phyloP scores from a whole-genome alignment of 129 eudicot genomes.

The Escallonia rubra region DNA sequence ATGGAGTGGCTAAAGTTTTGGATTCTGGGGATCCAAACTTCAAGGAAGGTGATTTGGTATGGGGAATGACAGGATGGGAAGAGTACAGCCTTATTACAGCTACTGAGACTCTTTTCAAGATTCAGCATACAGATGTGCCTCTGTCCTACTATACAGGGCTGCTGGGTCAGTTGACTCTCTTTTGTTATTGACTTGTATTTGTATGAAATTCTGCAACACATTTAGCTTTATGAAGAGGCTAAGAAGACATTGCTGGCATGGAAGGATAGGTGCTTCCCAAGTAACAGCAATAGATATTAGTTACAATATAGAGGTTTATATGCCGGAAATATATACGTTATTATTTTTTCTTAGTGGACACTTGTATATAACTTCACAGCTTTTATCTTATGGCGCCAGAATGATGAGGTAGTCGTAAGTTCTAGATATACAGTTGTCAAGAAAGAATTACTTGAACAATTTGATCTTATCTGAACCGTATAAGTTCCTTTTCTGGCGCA shows the following conservation, averaged over 20 bases:
- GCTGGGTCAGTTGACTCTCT: slow-evolving; percentile 44
- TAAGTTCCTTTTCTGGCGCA: no score
- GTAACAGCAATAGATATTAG: no score
- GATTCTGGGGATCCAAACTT: slow-evolving; percentile 59
- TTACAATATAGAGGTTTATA: no score
- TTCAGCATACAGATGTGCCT: slow-evolving; percentile 56
- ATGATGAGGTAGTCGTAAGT: no score
- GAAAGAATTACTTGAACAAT: no score
- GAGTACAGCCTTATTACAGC: slow-evolving; percentile 50
- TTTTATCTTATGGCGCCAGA: no score
- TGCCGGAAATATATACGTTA: no score
- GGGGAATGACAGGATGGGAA: slow-evolving; percentile 73
- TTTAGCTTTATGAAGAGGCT: neutral
- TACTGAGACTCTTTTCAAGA: slow-evolving; percentile 33
- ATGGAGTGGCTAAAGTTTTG: slow-evolving; percentile 58
- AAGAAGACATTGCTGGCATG: neutral
- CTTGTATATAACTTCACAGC: no score
- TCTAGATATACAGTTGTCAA: no score
- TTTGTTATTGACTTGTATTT: neutral
- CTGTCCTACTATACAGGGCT: slow-evolving; percentile 78
- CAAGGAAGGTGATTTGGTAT: slow-evolving; percentile 53
- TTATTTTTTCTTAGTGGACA: no score
- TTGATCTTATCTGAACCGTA: no score
- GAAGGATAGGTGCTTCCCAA: no score
- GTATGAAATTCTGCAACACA: neutral